Base-by-base conservation (phyloP, 1,284 basidiomycete genomes). In the Fomitopsis schrenkii region DNA sequence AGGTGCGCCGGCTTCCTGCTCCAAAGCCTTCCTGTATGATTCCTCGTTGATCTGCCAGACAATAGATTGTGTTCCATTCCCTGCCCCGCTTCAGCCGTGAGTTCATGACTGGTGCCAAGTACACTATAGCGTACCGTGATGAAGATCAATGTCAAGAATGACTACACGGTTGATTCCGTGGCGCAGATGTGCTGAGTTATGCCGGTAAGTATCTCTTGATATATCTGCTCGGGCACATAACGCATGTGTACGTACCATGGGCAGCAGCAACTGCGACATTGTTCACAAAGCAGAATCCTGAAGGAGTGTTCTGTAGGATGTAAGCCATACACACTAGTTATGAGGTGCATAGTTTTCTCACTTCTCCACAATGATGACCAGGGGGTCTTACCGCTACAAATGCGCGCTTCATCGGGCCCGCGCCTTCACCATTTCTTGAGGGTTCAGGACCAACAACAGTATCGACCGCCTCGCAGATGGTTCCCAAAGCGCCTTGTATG, bases 271-370 rank as follows among this genome's bases (percentile, higher is more conserved):
- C 85, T 1, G 90, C 87, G 0, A 96, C 93, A 70, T 98, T 98
- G 71, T 98, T 98, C 44, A 97, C 84, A 70, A 97, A 94, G 75
- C 94, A 98, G 74, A 95, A 96, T 0, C 96, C 97, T 8, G 88
- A 90, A 0, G 96, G 96, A 0, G 83, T 85, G 64, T 94, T 86
- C 74, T 74, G 36, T 0, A 45, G 19, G 12, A 15, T 2, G 19
- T 60, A 5, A 52, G 30, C 40, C n/a, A 44, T 7, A 26, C 30
- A 30, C 42, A 12, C 7, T 26, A n/a, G 2, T 5, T 0, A 7
- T 17, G 28, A 5, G 5, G 30, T 33, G 30, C 30, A 33, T 15
- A 17, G 17, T 22, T 1, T 15, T 41, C 40, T 35, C 42, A 72
- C 72, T 67, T 94, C 93, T 1, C 92, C 91, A 68, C 94, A 97